These are phyloP conservation scores for Zoysia pacifica DNA, from an alignment of 176 grass and related monocot genomes.

Conservation along the genomic window DNA sequence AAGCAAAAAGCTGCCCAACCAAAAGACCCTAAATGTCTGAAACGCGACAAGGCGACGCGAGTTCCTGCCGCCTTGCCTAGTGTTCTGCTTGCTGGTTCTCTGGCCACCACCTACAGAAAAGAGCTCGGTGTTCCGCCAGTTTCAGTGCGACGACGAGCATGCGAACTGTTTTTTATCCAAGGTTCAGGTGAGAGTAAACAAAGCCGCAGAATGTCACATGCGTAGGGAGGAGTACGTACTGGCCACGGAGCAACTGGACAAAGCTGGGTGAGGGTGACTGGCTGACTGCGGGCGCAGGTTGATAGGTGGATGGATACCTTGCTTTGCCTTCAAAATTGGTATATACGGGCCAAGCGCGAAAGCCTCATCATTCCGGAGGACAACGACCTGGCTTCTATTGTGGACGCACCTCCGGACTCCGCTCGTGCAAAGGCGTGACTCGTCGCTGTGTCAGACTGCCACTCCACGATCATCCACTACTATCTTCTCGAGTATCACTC, in stretches of 20 bases:
- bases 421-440: not conserved
- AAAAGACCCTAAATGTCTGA: not conserved
- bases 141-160: not conserved
- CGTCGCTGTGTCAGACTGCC: not conserved
- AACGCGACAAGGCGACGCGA: slow-evolving; percentile 15
- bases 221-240: not conserved
- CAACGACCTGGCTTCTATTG: not conserved
- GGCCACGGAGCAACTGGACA: too few species aligned
- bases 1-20: too few species aligned
- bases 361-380: not conserved
- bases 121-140: not conserved
- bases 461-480: too few species aligned
- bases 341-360: not conserved
- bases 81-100: not conserved
- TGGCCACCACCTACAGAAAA: too few species aligned
- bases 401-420: not conserved
- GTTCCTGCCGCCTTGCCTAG: not conserved
- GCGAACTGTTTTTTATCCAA: not conserved
- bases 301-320: not conserved
- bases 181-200: not conserved
- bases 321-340: slow-evolving; percentile 16
- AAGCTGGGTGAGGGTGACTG: not conserved
- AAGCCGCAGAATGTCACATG: too few species aligned
- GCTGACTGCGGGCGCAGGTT: too few species aligned
- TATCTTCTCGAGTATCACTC: too few species aligned